phyloP scores from a whole-genome alignment of 2,329 filamentous ascomycete species.

The Colletotrichum cereale region DNA sequence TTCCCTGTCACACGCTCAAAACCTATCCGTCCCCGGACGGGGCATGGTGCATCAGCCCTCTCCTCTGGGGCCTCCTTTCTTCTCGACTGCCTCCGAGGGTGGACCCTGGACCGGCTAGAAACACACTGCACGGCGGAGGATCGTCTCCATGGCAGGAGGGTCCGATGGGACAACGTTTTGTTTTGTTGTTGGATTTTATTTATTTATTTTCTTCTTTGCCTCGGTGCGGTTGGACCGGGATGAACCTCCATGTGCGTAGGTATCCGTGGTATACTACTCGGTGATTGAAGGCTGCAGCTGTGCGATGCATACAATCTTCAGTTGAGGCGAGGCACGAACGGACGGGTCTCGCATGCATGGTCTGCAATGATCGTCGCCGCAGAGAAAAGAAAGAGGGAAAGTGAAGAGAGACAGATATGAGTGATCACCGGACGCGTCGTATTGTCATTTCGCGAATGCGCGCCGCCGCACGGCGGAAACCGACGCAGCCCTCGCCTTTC shows the following conservation, averaged over 20 bases:
- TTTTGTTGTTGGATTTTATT: neutral
- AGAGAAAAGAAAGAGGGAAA: neutral
- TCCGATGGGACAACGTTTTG: neutral
- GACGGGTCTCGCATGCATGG: neutral
- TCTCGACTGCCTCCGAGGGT: slow-evolving; percentile 17
- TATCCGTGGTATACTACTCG: no score
- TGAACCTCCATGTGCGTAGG: no score
- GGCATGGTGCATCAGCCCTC: slow-evolving; percentile 8
- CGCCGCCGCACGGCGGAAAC: slow-evolving; percentile 21
- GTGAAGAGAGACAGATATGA: neutral
- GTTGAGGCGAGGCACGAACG: neutral
- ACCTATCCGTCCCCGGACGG: slow-evolving; percentile 23
- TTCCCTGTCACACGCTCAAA: slow-evolving; percentile 37
- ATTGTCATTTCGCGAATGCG: slow-evolving; percentile 34
- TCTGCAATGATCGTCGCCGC: neutral
- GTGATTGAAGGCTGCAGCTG: neutral
- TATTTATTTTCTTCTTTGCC: slow-evolving; percentile 3
- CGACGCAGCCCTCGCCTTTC: slow-evolving; percentile 9
- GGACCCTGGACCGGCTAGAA: neutral
- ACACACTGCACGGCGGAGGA: neutral
- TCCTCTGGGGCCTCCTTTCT: slow-evolving; percentile 4
- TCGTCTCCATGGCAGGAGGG: neutral
- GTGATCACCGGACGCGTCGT: slow-evolving; percentile 17
- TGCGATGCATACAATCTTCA: neutral
- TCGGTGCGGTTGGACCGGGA: slow-evolving; percentile 20